Evolutionary conservation across 768 basidiomycete species (phyloP).

Genomic region (Chalciporus pseudorubinellus): DNA sequence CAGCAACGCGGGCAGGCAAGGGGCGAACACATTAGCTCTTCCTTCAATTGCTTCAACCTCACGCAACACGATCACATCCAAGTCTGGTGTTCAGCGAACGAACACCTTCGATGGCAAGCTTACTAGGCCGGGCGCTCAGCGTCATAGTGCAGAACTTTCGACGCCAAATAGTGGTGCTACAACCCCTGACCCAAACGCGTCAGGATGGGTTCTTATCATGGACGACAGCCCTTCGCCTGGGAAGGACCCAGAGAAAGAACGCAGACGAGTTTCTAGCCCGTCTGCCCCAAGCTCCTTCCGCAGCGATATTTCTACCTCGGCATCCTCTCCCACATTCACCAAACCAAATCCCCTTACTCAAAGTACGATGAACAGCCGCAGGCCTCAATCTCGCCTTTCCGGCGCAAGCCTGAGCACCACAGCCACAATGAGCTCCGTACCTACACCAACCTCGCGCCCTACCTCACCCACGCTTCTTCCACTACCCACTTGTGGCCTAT

Average conservation of each 20-base stretch:
- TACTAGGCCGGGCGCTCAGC: constrained; percentile 33
- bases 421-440: constrained; percentile 58
- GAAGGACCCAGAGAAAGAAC: constrained; percentile 54
- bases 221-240: constrained; percentile 76
- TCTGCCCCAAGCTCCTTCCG: constrained; percentile 53
- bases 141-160: constrained; percentile 44
- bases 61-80: constrained; percentile 33
- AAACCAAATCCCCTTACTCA: constrained; percentile 43
- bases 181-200: constrained; percentile 55
- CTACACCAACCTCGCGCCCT: constrained; percentile 68
- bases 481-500: constrained; percentile 54
- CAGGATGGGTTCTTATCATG: constrained; percentile 89
- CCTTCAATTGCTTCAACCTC: constrained; percentile 36
- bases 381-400: constrained; percentile 75
- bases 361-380: constrained; percentile 47
- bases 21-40: constrained; percentile 36
- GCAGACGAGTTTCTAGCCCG: constrained; percentile 63
- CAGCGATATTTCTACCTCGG: constrained; percentile 44
- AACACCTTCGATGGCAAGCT: constrained; percentile 20
- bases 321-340: constrained; percentile 44
- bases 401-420: constrained; percentile 54
- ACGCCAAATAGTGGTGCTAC: constrained; percentile 37
- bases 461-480: constrained; percentile 76
- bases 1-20: constrained; percentile 60
- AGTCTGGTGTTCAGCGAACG: constrained; percentile 14